Percentiles rank a stretch among this genome's conserved stretches.
Evolutionary conservation across 495 filamentous ascomycete species (phyloP).

Genomic region (Trypethelium eluteriae): DNA sequence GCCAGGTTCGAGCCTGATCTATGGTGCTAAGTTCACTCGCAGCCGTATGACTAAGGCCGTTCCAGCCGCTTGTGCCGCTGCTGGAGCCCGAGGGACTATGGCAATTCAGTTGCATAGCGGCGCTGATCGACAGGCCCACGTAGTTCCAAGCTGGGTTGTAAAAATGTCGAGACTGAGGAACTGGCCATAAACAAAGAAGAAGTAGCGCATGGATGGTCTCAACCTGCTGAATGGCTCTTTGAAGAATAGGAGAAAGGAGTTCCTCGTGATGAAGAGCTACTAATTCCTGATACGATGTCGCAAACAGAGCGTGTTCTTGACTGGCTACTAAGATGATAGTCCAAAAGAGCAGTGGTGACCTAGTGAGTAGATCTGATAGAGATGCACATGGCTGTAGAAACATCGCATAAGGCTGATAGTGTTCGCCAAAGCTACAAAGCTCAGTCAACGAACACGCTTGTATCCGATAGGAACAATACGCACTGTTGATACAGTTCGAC

Average conservation of each 20-base stretch:
- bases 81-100: background rate
- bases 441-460: background rate
- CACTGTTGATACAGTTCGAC: background rate
- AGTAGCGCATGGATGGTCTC: background rate
- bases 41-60: background rate
- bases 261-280: background rate
- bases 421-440: background rate
- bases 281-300: background rate
- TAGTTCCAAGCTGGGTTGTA: background rate
- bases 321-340: background rate
- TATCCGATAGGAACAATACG: background rate
- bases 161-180: background rate
- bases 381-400: background rate
- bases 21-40: background rate
- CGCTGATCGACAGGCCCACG: background rate
- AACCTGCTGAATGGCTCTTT: background rate
- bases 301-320: background rate
- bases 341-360: background rate
- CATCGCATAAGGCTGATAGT: background rate
- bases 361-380: background rate
- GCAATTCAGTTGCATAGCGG: background rate
- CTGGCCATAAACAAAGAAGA: conserved; percentile 6
- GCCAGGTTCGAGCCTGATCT: background rate
- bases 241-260: background rate
- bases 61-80: background rate